phyloP scores from a whole-genome alignment of 495 filamentous ascomycete genomes.

The Penicillium cinerascens region DNA sequence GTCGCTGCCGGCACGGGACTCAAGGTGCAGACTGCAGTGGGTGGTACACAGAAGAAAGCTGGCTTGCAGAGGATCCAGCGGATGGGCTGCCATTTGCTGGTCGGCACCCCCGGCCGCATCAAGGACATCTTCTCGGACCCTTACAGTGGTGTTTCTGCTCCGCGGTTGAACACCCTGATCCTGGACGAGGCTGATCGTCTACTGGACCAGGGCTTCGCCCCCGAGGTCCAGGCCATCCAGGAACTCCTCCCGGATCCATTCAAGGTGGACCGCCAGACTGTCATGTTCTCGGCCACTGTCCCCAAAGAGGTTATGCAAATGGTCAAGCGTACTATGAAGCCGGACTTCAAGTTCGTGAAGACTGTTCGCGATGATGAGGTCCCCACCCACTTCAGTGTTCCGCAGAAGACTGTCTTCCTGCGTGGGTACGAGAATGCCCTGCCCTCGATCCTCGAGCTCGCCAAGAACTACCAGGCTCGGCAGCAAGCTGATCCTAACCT shows the following conservation, averaged over 20 bases:
- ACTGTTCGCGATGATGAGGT: constrained; percentile 76
- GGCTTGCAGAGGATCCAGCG: constrained; percentile 60
- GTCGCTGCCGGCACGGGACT: constrained; percentile 64
- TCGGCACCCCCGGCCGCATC: constrained; percentile 88
- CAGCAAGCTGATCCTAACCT: constrained; percentile 26
- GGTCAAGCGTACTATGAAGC: constrained; percentile 66
- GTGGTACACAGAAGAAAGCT: constrained; percentile 70
- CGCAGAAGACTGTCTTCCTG: constrained; percentile 67
- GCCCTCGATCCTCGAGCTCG: constrained; percentile 74
- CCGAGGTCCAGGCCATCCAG: constrained; percentile 70
- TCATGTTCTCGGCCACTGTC: constrained; percentile 92
- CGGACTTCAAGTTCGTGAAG: constrained; percentile 75
- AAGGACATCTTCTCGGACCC: constrained; percentile 78
- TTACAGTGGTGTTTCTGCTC: constrained; percentile 60
- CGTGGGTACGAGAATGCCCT: constrained; percentile 70
- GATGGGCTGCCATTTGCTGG: constrained; percentile 81
- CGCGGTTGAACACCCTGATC: constrained; percentile 73
- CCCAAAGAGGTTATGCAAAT: constrained; percentile 76
- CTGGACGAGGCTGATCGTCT: constrained; percentile 94
- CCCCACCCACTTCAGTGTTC: constrained; percentile 78
- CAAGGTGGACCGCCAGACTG: constrained; percentile 72
- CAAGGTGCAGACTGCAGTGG: constrained; percentile 80
- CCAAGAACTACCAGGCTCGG: constrained; percentile 50
- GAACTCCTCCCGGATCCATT: constrained; percentile 56
- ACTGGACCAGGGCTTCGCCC: constrained; percentile 84